Base-by-base conservation (phyloP, 768 basidiomycete species). In the Russula vinacea region DNA sequence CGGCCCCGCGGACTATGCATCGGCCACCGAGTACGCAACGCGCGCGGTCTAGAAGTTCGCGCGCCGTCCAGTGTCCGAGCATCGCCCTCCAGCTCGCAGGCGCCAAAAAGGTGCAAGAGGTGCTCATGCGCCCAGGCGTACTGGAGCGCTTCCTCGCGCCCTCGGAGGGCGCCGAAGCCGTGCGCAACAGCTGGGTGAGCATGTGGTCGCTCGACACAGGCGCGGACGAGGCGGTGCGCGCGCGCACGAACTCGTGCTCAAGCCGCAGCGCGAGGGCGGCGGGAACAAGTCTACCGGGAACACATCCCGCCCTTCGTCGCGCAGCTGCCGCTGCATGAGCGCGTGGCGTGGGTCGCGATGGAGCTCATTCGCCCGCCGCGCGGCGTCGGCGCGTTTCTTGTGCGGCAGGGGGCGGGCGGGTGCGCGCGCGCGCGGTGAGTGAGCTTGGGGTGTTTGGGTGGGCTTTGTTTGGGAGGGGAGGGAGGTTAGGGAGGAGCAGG, bases 221-320 rank as follows among this genome's bases (percentile, higher is more conserved):
- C 1, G 78, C 86, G n/a, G 68, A 71, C 29, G 77, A 80, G 51
- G 90, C 91, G 0, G 78, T 80, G 22, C 73, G 75, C 67, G 77
- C 16, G 80, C 86, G 0, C 72, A 76, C 7, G 76, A 79, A 7
- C 83, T 94, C 32, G 96, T 98, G 2, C 81, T 99, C 54, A 99
- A 99, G 74, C 96, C 96, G 0, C 96, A 98, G 73, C 83, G 95
- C n/a, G 96, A 99, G 78, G 96, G 96, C 2, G 96, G 96, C 0
- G 96, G 96, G 9, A 97, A 98, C 70, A 99, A 99, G 82, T 98
- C 29, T 98, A 98, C 76, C 89, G 90, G 64, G 78, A 78, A 3
- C 85, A 86, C 54, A 96, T 98, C 55, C 91, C 90, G 0, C 67
- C 78, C 0, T 94, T 93, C 75, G 77, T 99, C 2, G 84, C 87